Evolutionary conservation across 345 rosid species (phyloP), one percentile per base, ranked within the genome.

Genomic region (Firmiana major): DNA sequence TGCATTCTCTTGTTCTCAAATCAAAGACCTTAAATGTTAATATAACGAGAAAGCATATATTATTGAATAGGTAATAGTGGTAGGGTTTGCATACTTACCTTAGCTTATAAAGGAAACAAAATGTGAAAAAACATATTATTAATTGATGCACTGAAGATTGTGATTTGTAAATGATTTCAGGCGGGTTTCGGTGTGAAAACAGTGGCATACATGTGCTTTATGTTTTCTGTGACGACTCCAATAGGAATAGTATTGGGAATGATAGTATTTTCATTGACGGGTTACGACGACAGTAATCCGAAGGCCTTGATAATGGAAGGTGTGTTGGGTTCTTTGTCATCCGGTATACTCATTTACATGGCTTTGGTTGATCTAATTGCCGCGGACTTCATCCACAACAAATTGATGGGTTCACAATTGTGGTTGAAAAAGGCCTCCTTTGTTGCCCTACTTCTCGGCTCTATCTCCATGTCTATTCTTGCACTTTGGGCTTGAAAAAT

Each of bases 181-280:
- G 99, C 98, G 0, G 94, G 98, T 34, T 95, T 95, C 83, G 80
- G 83, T 53, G 51, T 88, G 22, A 85, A 90, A 76, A 93, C 99
- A 12, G 89, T 91, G 66, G 88, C 86, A 16, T 92, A 90, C 80
- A 95, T 95, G 99, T 88, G 97, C 77, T 86, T 93, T 80, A 85
- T 95, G 98, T 95, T 95, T 73, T 84, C 99, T 1, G 97, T 84
- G 82, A 95, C 99, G 0, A 95, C 99, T 0, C 99, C 99, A 16
- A 79, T 92, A 72, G 99, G 99, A 68, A 93, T 93, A 49, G 81
- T 90, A 43, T 64, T 95, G 66, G 99, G 99, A 78, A 93, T 93
- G 97, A 82, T 92, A 0, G 83, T 95, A 3, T 95, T 92, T 72
- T 84, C 93, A 3, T 79, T 86, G 31, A 92, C 99, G 0, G 99